Conservation (phyloP, 345 rosid genomes). For the Noccaea caerulescens region DNA sequence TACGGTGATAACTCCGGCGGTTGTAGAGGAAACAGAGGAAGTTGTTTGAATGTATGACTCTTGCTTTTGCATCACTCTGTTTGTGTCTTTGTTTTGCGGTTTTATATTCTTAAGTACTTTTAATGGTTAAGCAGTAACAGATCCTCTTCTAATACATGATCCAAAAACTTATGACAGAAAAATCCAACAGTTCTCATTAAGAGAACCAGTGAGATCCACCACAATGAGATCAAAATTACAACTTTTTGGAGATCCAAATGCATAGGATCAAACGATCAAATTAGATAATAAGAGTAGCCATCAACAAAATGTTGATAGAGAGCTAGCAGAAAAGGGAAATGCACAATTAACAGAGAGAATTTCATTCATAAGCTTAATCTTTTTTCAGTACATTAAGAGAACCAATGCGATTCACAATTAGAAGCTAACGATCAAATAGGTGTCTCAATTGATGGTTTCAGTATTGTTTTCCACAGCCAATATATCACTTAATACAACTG, state of each 20-base stretch:
- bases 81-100: not conserved
- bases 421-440: too few relatives aligned
- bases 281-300: too few relatives aligned
- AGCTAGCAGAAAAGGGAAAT: too few relatives aligned
- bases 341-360: too few relatives aligned
- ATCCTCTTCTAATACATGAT: not conserved
- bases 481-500: too few relatives aligned
- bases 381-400: too few relatives aligned
- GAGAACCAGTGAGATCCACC: not conserved
- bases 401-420: too few relatives aligned
- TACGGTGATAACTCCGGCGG: conserved; percentile 31
- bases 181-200: conserved; percentile 13
- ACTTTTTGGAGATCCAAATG: not conserved
- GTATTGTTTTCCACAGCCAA: too few relatives aligned
- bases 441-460: too few relatives aligned
- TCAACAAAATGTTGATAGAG: too few relatives aligned
- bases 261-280: too few relatives aligned
- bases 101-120: not conserved
- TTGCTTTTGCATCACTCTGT: conserved; percentile 12
- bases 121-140: conserved; percentile 17
- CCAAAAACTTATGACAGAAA: not conserved
- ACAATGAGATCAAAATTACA: not conserved
- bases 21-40: conserved; percentile 34
- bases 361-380: too few relatives aligned
- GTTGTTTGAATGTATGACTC: conserved; percentile 28